phyloP scores from a whole-genome alignment of 257 asterid genomes.

The Plantago ovata region DNA sequence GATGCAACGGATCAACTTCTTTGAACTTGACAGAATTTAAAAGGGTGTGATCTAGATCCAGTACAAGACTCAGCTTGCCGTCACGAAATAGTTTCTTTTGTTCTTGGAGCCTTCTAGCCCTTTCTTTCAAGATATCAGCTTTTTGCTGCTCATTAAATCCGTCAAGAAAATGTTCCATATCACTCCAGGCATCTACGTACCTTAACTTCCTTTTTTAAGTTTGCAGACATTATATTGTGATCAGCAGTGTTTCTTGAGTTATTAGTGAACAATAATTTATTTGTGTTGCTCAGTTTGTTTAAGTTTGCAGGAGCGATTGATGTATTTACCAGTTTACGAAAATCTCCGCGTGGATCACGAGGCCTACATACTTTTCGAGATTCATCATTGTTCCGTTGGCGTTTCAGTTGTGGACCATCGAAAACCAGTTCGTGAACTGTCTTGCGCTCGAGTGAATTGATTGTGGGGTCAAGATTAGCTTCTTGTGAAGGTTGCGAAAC shows the following conservation, averaged over 20 bases:
- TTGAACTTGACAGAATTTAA: constrained; percentile 93
- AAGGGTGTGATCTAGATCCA: constrained; percentile 97
- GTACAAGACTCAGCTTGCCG: constrained; percentile 87
- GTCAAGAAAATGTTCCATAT: constrained; percentile 82
- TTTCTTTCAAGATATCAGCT: constrained; percentile 86
- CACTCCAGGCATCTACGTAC: constrained; percentile 71
- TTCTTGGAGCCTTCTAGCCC: constrained; percentile 88
- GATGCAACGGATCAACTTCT: constrained; percentile 79
- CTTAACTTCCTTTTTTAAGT: constrained; percentile 36
- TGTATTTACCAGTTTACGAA: constrained; percentile 46
- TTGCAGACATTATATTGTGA: constrained; percentile 52
- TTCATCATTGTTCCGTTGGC: constrained; percentile 69
- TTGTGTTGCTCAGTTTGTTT: constrained; percentile 28
- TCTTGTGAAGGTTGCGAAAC: too few species aligned
- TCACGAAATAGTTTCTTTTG: constrained; percentile 84
- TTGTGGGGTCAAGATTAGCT: too few species aligned
- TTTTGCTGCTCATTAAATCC: constrained; percentile 84
- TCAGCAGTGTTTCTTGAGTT: constrained; percentile 67
- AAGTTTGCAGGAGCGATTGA: constrained; percentile 27
- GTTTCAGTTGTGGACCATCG: constrained; percentile 64
- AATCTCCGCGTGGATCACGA: constrained; percentile 92
- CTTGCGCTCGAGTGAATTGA: too few species aligned
- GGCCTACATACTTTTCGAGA: constrained; percentile 70
- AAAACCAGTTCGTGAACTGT: constrained; percentile 35
- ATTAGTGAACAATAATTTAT: constrained; percentile 36